Evolutionary conservation across 768 basidiomycete genomes (phyloP).

Genomic region (Favolaschia claudopus): DNA sequence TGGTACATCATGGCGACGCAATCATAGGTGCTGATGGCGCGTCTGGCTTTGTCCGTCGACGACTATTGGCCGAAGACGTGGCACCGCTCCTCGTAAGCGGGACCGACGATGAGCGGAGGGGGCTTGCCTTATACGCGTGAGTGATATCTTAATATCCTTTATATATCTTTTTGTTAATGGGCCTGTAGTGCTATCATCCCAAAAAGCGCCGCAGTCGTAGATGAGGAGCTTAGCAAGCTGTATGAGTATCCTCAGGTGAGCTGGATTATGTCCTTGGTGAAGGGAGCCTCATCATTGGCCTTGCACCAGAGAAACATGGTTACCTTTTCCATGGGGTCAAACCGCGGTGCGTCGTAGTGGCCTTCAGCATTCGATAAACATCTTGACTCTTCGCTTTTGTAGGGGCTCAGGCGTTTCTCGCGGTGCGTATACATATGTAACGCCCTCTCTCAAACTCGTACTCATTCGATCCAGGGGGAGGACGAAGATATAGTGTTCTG

Average conservation of each 20-base stretch:
- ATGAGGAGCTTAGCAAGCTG: background rate
- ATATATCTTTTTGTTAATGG: background rate
- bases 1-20: background rate
- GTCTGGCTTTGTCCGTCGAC: background rate
- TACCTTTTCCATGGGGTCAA: constrained; percentile 5
- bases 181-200: constrained; percentile 1
- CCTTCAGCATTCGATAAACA: too few relatives aligned
- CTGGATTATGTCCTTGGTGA: background rate
- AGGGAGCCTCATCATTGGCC: background rate
- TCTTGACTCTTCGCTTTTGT: too few relatives aligned
- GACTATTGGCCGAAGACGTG: background rate
- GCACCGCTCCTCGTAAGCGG: too few relatives aligned
- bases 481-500: background rate
- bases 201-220: background rate
- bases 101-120: too few relatives aligned
- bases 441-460: background rate
- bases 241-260: constrained; percentile 5
- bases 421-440: background rate
- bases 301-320: background rate
- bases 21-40: constrained; percentile 12
- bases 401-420: background rate
- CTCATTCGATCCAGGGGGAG: background rate
- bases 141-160: too few relatives aligned
- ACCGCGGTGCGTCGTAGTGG: background rate
- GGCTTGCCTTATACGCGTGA: too few relatives aligned